A percentile compares a stretch with the other conserved stretches of the same genome.
These are phyloP conservation scores for Edaphochlamys debaryana DNA, from an alignment of 139 green algal genomes.

Conservation along the genomic window DNA sequence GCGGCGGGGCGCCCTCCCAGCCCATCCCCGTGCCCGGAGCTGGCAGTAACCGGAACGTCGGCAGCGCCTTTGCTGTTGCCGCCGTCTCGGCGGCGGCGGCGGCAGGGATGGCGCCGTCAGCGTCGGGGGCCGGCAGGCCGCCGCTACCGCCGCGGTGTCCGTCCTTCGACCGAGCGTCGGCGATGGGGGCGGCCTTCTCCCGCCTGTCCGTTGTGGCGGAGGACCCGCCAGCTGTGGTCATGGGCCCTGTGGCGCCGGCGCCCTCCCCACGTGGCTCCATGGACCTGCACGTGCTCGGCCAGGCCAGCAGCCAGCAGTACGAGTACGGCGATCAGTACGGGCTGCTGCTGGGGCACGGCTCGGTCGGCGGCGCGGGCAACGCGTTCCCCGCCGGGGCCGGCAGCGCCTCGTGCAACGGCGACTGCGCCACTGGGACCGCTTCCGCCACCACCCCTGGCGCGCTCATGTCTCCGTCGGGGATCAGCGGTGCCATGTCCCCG, in stretches of 20 bases:
- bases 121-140: background rate
- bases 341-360: background rate
- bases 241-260: slow-evolving; percentile 12
- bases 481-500: slow-evolving; percentile 35
- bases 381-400: background rate
- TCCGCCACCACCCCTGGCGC: slow-evolving; percentile 10
- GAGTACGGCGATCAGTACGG: background rate
- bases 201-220: slow-evolving; percentile 34
- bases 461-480: slow-evolving; percentile 23
- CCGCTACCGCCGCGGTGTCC: slow-evolving; percentile 15
- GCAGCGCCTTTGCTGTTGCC: slow-evolving; percentile 11
- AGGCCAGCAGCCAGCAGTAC: background rate
- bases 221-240: slow-evolving; percentile 1
- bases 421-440: background rate
- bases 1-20: background rate
- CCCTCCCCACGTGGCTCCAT: slow-evolving; percentile 34
- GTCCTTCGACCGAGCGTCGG: background rate
- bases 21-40: slow-evolving; percentile 9
- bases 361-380: background rate
- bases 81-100: background rate
- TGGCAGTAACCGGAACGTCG: background rate
- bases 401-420: slow-evolving; percentile 8
- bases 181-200: background rate
- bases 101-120: background rate
- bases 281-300: slow-evolving; percentile 24